These are phyloP conservation scores for Fusarium sp. DNA, from an alignment of 2,329 filamentous ascomycete species.

Conservation along the genomic window DNA sequence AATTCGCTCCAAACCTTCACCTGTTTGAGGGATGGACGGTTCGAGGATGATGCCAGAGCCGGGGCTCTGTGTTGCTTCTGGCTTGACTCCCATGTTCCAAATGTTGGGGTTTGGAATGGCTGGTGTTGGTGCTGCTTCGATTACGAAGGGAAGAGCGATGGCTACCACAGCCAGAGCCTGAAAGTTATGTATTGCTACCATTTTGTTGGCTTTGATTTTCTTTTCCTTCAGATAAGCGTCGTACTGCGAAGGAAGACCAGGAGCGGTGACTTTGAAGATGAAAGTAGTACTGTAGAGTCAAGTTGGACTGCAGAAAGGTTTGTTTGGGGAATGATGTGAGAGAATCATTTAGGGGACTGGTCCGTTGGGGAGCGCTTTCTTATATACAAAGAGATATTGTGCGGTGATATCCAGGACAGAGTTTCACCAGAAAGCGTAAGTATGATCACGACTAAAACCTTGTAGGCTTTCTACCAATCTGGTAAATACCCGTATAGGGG, in stretches of 20 bases:
- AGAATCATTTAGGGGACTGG: not conserved
- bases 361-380: not conserved
- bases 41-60: not conserved
- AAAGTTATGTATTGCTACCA: not conserved
- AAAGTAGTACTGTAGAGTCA: not conserved
- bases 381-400: not conserved
- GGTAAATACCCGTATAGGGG: not conserved
- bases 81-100: not conserved
- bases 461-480: not conserved
- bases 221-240: not conserved
- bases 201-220: not conserved
- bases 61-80: not conserved
- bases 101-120: not conserved
- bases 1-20: not conserved
- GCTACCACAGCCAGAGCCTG: not conserved
- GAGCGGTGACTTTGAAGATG: not conserved
- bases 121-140: not conserved
- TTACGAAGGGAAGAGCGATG: not conserved
- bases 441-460: not conserved
- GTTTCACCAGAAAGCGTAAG: not conserved
- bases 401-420: not conserved
- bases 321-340: not conserved
- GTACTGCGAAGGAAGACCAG: not conserved
- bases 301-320: not conserved
- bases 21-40: not conserved